phyloP scores from a whole-genome alignment of 164 flowering plant species.

The Warburgia ugandensis region DNA sequence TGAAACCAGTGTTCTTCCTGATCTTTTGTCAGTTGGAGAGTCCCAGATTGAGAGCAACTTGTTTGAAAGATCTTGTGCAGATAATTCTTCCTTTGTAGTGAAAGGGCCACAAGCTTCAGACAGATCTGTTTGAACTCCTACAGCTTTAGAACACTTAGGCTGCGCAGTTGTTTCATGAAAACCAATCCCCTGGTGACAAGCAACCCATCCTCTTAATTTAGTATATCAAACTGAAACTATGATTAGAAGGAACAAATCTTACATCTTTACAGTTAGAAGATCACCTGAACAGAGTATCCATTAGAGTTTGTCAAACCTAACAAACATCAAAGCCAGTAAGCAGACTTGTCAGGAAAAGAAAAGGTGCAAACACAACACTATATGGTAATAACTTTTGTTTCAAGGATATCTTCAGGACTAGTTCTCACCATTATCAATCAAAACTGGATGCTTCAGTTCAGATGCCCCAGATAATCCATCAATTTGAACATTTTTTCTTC shows the following conservation, averaged over 20 bases:
- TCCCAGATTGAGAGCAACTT: constrained; percentile 50
- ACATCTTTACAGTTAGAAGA: neutral
- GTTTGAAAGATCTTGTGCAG: constrained; percentile 22
- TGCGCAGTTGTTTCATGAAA: constrained; percentile 12
- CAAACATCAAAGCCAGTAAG: constrained; percentile 11
- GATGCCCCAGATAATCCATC: constrained; percentile 14
- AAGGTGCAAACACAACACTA: neutral
- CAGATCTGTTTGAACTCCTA: constrained; percentile 66
- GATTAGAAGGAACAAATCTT: too few relatives aligned
- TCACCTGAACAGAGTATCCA: constrained; percentile 14
- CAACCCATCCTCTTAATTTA: neutral
- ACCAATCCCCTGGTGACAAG: constrained; percentile 6
- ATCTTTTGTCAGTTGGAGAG: constrained; percentile 21
- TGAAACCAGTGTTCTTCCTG: constrained; percentile 42
- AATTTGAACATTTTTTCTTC: neutral
- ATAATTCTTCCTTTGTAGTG: constrained; percentile 10
- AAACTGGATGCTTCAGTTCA: constrained; percentile 13
- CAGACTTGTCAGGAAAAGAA: constrained; percentile 8
- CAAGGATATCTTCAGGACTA: constrained; percentile 1
- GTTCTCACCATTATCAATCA: constrained; percentile 27
- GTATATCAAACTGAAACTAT: too few relatives aligned
- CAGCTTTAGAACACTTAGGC: constrained; percentile 21
- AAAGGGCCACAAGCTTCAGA: constrained; percentile 14
- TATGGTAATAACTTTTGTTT: neutral
- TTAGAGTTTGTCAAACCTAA: constrained; percentile 23